Percentiles rank a stretch among this genome's conserved stretches.
These are phyloP conservation scores for Paramyrothecium sp. DNA, from an alignment of 2,329 filamentous ascomycete genomes.

Conservation along the genomic window DNA sequence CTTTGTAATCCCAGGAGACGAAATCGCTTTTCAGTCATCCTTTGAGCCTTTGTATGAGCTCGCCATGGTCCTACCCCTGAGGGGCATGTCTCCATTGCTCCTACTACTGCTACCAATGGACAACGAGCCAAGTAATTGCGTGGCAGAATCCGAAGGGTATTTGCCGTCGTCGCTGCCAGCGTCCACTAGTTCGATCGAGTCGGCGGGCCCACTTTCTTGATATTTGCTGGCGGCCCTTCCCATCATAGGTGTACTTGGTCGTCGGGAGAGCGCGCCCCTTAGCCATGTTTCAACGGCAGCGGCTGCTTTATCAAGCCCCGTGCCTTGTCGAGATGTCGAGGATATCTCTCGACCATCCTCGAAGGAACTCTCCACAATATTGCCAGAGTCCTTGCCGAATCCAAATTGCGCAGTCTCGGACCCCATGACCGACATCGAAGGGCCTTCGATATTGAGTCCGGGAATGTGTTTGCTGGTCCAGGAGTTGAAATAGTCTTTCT, in stretches of 20 bases:
- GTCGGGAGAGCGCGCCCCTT: slow-evolving; percentile 72
- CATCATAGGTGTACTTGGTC: slow-evolving; percentile 50
- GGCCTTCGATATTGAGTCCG: slow-evolving; percentile 68
- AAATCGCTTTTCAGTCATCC: slow-evolving; percentile 26
- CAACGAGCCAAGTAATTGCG: slow-evolving; percentile 28
- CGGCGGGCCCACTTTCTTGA: slow-evolving; percentile 42
- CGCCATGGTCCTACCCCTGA: slow-evolving; percentile 35
- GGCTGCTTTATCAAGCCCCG: slow-evolving; percentile 75
- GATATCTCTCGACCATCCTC: slow-evolving; percentile 44
- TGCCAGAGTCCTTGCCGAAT: slow-evolving; percentile 39
- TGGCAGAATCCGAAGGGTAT: slow-evolving; percentile 15
- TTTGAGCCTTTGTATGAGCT: slow-evolving; percentile 42
- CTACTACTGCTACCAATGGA: slow-evolving; percentile 24
- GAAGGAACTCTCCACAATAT: slow-evolving; percentile 51
- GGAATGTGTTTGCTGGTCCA: slow-evolving; percentile 84
- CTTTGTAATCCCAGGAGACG: too few species aligned
- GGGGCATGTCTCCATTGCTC: slow-evolving; percentile 33
- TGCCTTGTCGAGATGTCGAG: slow-evolving; percentile 44
- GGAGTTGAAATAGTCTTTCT: slow-evolving; percentile 78
- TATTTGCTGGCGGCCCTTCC: slow-evolving; percentile 25
- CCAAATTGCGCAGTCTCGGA: slow-evolving; percentile 59
- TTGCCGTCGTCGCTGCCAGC: slow-evolving; percentile 55
- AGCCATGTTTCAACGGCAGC: slow-evolving; percentile 90
- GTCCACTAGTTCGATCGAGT: slow-evolving; percentile 72
- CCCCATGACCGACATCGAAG: slow-evolving; percentile 65